A percentile compares a stretch with the other conserved stretches of the same genome.
phyloP scores from a whole-genome alignment of 129 eudicot genomes.

The Gnaphalium uliginosum region DNA sequence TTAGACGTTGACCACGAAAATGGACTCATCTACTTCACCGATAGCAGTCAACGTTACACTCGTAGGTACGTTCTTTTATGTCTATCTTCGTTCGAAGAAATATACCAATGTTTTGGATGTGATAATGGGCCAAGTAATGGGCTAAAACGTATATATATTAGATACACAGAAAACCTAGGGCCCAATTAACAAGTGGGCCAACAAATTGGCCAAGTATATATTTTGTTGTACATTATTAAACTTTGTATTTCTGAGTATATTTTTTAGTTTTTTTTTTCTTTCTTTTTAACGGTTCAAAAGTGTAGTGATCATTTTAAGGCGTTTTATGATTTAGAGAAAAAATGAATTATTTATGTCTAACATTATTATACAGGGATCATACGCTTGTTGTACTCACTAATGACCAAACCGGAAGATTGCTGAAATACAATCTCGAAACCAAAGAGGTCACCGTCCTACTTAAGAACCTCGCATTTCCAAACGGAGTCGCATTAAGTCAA shows the following conservation, averaged over 20 bases:
- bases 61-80: constrained; percentile 55
- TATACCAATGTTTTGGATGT: background rate
- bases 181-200: no score
- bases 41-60: constrained; percentile 59
- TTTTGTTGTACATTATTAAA: no score
- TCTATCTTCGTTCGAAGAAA: background rate
- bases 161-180: no score
- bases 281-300: no score
- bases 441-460: constrained; percentile 51
- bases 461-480: constrained; percentile 65
- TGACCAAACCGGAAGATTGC: constrained; percentile 73
- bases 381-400: constrained; percentile 35
- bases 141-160: no score
- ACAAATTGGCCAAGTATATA: no score
- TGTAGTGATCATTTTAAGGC: no score
- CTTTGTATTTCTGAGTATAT: no score
- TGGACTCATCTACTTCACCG: constrained; percentile 70
- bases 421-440: constrained; percentile 55
- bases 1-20: constrained; percentile 62
- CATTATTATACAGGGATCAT: constrained; percentile 40
- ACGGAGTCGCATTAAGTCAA: constrained; percentile 77
- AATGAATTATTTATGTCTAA: background rate
- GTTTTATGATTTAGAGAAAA: background rate
- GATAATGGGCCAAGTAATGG: no score
- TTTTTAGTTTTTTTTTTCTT: no score